A percentile compares a stretch with the other conserved stretches of the same genome.
These are phyloP conservation scores for Yamadazyma kitorensis DNA, from an alignment of 805 yeast species.

Conservation along the genomic window DNA sequence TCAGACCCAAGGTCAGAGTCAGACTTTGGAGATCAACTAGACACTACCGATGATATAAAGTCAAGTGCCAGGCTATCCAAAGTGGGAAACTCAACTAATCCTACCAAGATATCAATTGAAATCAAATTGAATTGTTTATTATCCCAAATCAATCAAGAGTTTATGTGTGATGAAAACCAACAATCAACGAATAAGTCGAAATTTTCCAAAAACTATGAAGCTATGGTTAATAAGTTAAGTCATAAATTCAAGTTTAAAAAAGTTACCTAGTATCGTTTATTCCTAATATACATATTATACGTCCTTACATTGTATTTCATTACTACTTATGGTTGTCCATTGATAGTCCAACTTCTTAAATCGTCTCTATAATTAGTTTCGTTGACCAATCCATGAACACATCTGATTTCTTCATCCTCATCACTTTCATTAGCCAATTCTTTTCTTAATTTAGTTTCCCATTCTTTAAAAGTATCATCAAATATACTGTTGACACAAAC, in stretches of 20 bases:
- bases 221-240: slow-evolving; percentile 2
- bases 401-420: slow-evolving; percentile 20
- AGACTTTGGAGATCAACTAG: too few species aligned
- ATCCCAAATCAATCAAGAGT: too few species aligned
- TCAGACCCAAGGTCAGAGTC: too few species aligned
- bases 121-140: too few species aligned
- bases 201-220: not conserved
- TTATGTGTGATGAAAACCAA: too few species aligned
- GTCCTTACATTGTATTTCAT: not conserved
- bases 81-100: too few species aligned
- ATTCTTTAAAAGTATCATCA: slow-evolving; percentile 38
- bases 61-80: too few species aligned
- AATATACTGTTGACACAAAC: slow-evolving; percentile 76
- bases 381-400: slow-evolving; percentile 37
- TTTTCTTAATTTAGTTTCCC: slow-evolving; percentile 14
- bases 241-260: slow-evolving; percentile 3
- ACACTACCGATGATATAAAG: too few species aligned
- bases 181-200: too few species aligned
- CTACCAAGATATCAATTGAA: too few species aligned
- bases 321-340: slow-evolving; percentile 1
- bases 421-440: slow-evolving; percentile 16
- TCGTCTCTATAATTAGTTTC: slow-evolving; percentile 36
- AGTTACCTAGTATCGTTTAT: too few species aligned
- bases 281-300: too few species aligned
- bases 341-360: slow-evolving; percentile 31